Evolutionary conservation across 1,284 basidiomycete species (phyloP), one percentile per base, ranked within the genome.

Genomic region (Lignosus rhinocerotis): DNA sequence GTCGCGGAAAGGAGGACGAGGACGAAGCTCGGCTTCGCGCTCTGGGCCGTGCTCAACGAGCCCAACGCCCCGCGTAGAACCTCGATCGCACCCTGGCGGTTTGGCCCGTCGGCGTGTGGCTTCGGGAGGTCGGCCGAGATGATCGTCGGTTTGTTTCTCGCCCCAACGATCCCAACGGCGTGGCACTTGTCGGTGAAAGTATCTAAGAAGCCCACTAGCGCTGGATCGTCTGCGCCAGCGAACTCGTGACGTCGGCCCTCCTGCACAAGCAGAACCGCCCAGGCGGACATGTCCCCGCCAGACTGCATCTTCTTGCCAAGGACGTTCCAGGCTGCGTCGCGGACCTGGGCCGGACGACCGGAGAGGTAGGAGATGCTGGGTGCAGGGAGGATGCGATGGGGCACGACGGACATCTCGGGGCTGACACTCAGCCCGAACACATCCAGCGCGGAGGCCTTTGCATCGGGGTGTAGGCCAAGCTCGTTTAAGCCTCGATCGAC

Each of bases 261-360:
- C 17, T 75, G 71, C n/a, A 90, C 77, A 12, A 84, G 78, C 1
- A 90, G 61, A 6, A 88, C 80, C 71, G 81, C 84, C 85, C 85
- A 88, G 45, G 73, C 76, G 11, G 67, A 49, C 19, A 88, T 76
- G 2, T 55, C 60, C 0, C 76, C 84, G 0, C 81, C 81, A 2
- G 67, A 66, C 31, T 86, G 83, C 67, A 90, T 88, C 66, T 83
- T 82, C 52, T 87, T 83, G 17, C 85, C 76, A 30, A 86, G 67
- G 51, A 90, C 83, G 61, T 91, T 91, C 90, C 90, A 92, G 25
- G 80, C 80, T 0, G 84, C 90, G 39, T 86, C 80, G 31, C 64
- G 73, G 12, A 83, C 76, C 6, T 71, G 76, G 5, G 51, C 44
- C 16, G 72, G 69, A 8, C 64, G 70, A 1, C 84, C 83, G 6